These are phyloP conservation scores for Scopulariopsis brevicaulis DNA, from an alignment of 2,329 filamentous ascomycete species.

Conservation along the genomic window DNA sequence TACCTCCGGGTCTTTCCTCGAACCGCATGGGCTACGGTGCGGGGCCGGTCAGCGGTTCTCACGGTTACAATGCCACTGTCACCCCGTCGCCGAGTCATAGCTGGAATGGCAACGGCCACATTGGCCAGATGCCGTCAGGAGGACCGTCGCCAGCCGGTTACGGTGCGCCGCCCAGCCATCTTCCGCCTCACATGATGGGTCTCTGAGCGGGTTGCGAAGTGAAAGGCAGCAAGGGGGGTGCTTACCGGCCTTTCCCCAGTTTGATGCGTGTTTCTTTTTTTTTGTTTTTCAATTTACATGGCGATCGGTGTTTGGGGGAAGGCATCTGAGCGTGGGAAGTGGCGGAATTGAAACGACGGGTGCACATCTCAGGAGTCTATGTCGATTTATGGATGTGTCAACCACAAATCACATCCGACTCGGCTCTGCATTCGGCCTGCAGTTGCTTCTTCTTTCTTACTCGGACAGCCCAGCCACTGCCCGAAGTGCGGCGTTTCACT, in stretches of 20 bases:
- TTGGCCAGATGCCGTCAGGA: slow-evolving; percentile 7
- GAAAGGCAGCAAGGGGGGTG: background rate
- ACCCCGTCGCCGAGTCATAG: background rate
- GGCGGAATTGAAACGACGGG: background rate
- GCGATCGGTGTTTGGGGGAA: slow-evolving; percentile 1
- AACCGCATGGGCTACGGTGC: background rate
- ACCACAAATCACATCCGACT: too few species aligned
- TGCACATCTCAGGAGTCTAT: background rate
- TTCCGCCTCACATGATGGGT: slow-evolving; percentile 22
- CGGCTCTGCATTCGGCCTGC: background rate
- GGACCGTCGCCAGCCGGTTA: slow-evolving; percentile 10
- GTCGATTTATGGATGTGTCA: background rate
- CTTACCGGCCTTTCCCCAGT: background rate
- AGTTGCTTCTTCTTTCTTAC: background rate
- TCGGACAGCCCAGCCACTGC: background rate
- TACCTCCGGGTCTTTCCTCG: slow-evolving; percentile 56
- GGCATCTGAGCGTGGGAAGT: slow-evolving; percentile 1
- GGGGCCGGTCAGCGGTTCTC: background rate
- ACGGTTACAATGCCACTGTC: background rate
- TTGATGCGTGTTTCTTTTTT: background rate
- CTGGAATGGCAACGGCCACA: slow-evolving; percentile 7
- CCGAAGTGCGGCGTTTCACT: background rate
- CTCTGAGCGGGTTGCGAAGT: slow-evolving; percentile 10
- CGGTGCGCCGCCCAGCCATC: slow-evolving; percentile 7
- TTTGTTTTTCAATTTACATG: slow-evolving; percentile 1